Base-by-base conservation (phyloP, 805 yeast species). In the Wickerhamomyces bovis region DNA sequence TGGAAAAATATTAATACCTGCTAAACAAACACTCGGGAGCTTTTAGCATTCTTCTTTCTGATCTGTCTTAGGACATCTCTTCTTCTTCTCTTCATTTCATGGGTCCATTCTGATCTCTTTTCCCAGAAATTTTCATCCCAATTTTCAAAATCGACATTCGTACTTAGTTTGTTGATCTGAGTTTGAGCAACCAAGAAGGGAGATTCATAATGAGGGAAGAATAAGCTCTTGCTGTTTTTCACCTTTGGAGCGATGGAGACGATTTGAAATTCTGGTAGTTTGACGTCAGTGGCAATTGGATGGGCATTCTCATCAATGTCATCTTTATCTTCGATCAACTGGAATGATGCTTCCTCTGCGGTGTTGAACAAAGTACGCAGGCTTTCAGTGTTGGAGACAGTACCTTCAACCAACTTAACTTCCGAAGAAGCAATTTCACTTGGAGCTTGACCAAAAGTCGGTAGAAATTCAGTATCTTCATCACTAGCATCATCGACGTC, bases 151-250 rank as follows among this genome's bases (percentile, higher is more conserved):
- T 60, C 58, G 4, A 61, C 63, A 6, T 54, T 53, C 9, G 61
- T 67, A 19, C 59, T 58, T 31, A 85, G 54, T 56, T 80, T 83
- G 48, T 76, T 77, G 42, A 89, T 63, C 62, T 86, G 96, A 0
- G 96, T 74, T 66, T 90, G 98, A 0, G 97, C 83, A 43, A 77
- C 78, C 52, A 92, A 69, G 66, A 88, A 92, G 1, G 97, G 97
- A 1, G 97, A 90, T 18, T 85, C 85, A 12, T 73, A 68, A 62
- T 92, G 97, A 2, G 83, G 69, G 75, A 95, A 92, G 64, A 92
- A 90, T 31, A 89, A 68, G 8, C 88, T 81, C 41, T 67, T 58
- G 36, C 65, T 65, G 53, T 61, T 71, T 47, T 56, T 63, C 39
- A 65, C 65, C 28, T 59, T 56, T 40, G 65, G 44, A 2, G 44